Conservation (phyloP, 179 eudicot species). For the Silene coronaria region DNA sequence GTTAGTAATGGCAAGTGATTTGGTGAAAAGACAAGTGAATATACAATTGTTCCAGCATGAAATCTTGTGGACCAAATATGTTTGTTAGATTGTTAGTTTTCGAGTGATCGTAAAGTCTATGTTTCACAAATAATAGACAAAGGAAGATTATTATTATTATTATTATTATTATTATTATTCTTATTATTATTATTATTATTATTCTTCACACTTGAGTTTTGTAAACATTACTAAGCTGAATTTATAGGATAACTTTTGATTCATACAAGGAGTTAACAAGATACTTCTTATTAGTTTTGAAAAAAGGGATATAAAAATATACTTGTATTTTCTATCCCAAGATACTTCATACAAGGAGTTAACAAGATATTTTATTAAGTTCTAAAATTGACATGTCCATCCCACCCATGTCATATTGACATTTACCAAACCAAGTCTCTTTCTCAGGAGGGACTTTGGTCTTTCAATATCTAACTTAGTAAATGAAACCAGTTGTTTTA, state of each 20-base stretch:
- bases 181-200: too few species aligned
- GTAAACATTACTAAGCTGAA: too few species aligned
- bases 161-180: too few species aligned
- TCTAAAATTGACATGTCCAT: not conserved
- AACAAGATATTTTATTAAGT: too few species aligned
- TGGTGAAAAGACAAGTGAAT: conserved; percentile 13
- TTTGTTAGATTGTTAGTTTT: conserved; percentile 25
- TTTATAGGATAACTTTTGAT: too few species aligned
- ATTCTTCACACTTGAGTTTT: too few species aligned
- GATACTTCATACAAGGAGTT: too few species aligned
- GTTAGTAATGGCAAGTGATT: conserved; percentile 9
- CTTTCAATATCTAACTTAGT: not conserved
- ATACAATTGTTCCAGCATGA: conserved; percentile 12
- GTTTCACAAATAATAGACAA: conserved; percentile 3
- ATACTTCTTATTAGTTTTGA: too few species aligned
- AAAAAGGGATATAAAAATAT: too few species aligned
- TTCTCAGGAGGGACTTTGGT: not conserved
- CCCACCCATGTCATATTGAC: not conserved
- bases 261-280: too few species aligned
- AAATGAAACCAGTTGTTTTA: too few species aligned
- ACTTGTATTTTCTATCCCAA: too few species aligned
- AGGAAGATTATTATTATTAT: not conserved
- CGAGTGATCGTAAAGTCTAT: conserved; percentile 31
- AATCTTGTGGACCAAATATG: conserved; percentile 10
- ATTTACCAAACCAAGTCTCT: not conserved